These are phyloP conservation scores for Auricularia heimuer DNA, from an alignment of 768 basidiomycete species.

Conservation along the genomic window DNA sequence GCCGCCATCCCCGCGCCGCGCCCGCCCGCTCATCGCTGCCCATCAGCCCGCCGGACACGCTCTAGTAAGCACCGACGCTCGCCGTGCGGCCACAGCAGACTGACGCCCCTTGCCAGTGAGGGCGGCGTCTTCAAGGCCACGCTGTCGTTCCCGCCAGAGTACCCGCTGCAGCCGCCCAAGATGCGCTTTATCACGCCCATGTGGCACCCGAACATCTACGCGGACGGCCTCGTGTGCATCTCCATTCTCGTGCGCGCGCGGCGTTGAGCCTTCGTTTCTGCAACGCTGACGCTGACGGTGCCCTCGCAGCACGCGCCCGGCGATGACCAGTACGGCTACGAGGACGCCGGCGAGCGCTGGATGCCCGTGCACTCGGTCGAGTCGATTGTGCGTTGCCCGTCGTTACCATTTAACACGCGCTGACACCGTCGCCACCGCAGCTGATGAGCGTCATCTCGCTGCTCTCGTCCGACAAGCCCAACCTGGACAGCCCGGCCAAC, in stretches of 20 bases:
- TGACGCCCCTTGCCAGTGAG: slow-evolving; percentile 46
- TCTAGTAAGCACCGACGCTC: slow-evolving; percentile 56
- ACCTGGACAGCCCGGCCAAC: slow-evolving; percentile 90
- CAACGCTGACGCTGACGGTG: slow-evolving; percentile 5
- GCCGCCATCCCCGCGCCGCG: neutral
- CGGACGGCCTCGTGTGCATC: slow-evolving; percentile 88
- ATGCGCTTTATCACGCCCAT: slow-evolving; percentile 92
- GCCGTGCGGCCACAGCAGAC: neutral
- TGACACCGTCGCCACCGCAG: slow-evolving; percentile 30
- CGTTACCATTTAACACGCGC: neutral
- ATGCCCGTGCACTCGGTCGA: slow-evolving; percentile 95
- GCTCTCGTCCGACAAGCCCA: slow-evolving; percentile 83
- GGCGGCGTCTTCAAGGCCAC: slow-evolving; percentile 93
- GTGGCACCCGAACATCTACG: slow-evolving; percentile 98
- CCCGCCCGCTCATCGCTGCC: slow-evolving; percentile 14
- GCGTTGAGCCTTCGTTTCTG: neutral
- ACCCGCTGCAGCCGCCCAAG: slow-evolving; percentile 85
- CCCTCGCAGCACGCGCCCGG: slow-evolving; percentile 76
- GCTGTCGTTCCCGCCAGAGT: slow-evolving; percentile 82
- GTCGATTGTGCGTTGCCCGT: slow-evolving; percentile 61
- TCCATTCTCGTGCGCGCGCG: slow-evolving; percentile 66
- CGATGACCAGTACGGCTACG: slow-evolving; percentile 91
- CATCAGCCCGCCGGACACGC: slow-evolving; percentile 76
- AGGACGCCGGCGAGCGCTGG: slow-evolving; percentile 96
- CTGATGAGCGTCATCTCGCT: slow-evolving; percentile 94